Base-by-base conservation (phyloP, 345 rosid genomes). In the Adansonia digitata region DNA sequence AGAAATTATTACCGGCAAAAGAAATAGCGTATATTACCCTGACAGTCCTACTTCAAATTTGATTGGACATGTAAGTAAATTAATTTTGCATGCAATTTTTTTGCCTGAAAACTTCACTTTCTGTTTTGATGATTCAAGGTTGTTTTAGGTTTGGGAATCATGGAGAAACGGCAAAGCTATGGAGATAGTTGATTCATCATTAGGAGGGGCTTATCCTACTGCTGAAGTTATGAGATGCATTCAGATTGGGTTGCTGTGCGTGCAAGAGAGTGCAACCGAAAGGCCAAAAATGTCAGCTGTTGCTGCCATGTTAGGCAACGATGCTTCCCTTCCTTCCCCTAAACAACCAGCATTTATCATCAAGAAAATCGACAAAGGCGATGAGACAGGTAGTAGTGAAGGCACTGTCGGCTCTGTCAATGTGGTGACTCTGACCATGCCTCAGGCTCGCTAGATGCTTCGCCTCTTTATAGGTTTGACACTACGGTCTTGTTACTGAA, bases 181-280 rank as follows among this genome's bases (percentile, higher is more conserved):
- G 77, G 84, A 83, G 26, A 29, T 87, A 13, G 71, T 83, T 8
- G 89, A 89, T 29, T 40, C 63, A 11, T 74, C 76, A n/a, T 42
- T 88, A 53, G 75, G 46, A 39, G 29, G 9, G 13, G 74, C 55
- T 2, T 76, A 61, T 49, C 49, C 78, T 2, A 34, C 13, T 3
- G 31, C 72, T 7, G 86, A 89, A 76, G 80, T 81, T 9, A 13
- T 24, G 73, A 85, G 84, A 64, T 86, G 88, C 80, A 78, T 88
- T 56, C 88, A 86, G 17, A 81, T 89, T 4, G 92, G 90, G 68
- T 82, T 92, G 18, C 46, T 89, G 71, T 89, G 96, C 20, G 88
- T 85, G 48, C 92, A 91, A 85, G 91, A 88, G 53, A 45, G 40
- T 1, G 82, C 88, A 18, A 39, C 27, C 12, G 89, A 89, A 5